Base-by-base conservation (phyloP, 495 filamentous ascomycete species). In the Penicillium canescens region DNA sequence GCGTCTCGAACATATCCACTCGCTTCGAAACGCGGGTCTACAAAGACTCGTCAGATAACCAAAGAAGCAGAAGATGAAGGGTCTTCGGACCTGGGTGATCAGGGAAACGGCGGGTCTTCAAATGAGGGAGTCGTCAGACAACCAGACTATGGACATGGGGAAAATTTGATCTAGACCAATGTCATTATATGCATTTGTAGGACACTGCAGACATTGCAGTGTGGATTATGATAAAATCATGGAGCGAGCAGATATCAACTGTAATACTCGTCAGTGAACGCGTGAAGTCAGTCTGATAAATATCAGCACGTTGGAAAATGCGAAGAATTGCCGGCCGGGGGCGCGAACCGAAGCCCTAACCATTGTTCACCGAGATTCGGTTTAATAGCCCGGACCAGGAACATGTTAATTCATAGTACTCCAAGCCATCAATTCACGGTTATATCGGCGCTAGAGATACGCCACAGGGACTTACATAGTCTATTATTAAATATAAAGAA, bases 111-210 rank as follows among this genome's bases (percentile, higher is more conserved):
- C 47, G 57, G 59, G 52, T 49, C 52, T 23, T 43, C 13, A 7
- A 54, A 31, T 31, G 24, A 36, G 48, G 45, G 51, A 59, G 54
- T 63, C 57, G 57, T 63, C 57, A 61, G 50, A 46, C 54, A 42
- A 55, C 57, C 61, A 58, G 31, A 57, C 24, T 28, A 26, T 26
- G 34, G 7, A 48, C 6, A 13, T 10, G 14, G 20, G 13, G 11
- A 38, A 37, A 9, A 26, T 26, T 16, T 35, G 34, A 34, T 38
- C 45, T 47, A 35, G 45, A 37, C 45, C 21, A 1, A 28, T 20
- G 18, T 37, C 4, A 24, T n/a, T 37, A 8, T 2, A 38, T n/a
- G 28, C 28, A 31, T 31, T 31, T 31, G 28, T 10, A 31, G 28
- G 28, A 31, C 28, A 31, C 28, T 10, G 28, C 28, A 31, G 8